These are phyloP conservation scores for Phyllosticta citrichinensis DNA, from an alignment of 2,329 filamentous ascomycete species.

Conservation along the genomic window DNA sequence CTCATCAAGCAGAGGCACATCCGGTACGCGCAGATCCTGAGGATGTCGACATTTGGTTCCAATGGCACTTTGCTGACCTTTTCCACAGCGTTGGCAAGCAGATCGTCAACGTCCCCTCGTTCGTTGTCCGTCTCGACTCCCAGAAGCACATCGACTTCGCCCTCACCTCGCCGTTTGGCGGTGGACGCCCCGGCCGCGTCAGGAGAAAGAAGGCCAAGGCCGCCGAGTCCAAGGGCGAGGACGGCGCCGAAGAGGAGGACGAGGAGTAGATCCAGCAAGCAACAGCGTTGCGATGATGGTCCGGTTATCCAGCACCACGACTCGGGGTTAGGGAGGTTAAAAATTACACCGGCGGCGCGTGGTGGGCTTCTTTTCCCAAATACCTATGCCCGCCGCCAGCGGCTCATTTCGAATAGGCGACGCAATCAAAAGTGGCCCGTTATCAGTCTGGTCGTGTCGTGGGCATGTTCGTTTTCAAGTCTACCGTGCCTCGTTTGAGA, in stretches of 20 bases:
- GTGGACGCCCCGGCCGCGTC: constrained; percentile 93
- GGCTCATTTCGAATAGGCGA: not conserved
- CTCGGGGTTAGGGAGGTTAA: not conserved
- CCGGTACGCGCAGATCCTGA: constrained; percentile 42
- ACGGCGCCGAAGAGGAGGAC: constrained; percentile 69
- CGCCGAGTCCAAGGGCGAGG: constrained; percentile 73
- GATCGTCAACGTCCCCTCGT: constrained; percentile 99
- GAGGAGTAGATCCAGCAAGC: constrained; percentile 43
- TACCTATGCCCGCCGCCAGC: not conserved
- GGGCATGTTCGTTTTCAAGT: not conserved
- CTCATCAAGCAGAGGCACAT: constrained; percentile 99
- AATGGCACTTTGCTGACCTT: constrained; percentile 5
- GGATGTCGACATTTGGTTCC: not conserved
- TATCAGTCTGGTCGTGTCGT: not conserved
- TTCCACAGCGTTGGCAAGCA: constrained; percentile 83
- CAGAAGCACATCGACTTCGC: constrained; percentile 99
- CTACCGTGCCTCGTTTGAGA: not conserved
- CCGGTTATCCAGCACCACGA: constrained; percentile 27
- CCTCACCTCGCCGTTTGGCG: constrained; percentile 93
- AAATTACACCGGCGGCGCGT: not conserved
- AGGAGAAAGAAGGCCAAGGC: constrained; percentile 99
- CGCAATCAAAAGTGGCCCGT: not conserved
- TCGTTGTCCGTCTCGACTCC: constrained; percentile 98
- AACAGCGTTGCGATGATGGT: constrained; percentile 3
- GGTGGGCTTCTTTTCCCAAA: not conserved